Evolutionary conservation across 805 yeast species (phyloP).

Genomic region (Metschnikowia noctiluminum): DNA sequence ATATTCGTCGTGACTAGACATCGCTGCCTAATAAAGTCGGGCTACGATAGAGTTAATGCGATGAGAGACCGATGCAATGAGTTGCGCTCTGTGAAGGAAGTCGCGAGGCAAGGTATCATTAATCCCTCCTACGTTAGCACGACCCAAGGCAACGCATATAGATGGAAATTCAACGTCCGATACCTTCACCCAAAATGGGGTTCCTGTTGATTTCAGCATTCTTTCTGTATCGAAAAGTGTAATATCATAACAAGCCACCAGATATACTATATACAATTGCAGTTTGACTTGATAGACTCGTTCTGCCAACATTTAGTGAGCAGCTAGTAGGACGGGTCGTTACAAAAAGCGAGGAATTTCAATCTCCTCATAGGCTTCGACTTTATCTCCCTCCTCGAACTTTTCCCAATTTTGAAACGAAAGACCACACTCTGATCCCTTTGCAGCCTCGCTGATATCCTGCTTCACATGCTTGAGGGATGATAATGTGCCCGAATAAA

Average conservation of each 20-base stretch:
- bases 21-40: slow-evolving; percentile 4
- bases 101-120: background rate
- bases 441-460: slow-evolving; percentile 70
- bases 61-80: background rate
- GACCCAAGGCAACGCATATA: too few species aligned
- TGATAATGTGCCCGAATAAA: slow-evolving; percentile 57
- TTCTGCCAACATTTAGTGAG: background rate
- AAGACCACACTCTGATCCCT: slow-evolving; percentile 90
- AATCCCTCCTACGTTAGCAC: too few species aligned
- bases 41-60: background rate
- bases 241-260: background rate
- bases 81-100: background rate
- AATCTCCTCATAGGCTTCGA: slow-evolving; percentile 71
- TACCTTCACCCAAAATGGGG: too few species aligned
- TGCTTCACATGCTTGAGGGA: slow-evolving; percentile 81
- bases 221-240: too few species aligned
- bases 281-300: background rate
- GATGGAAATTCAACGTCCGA: too few species aligned
- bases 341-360: slow-evolving; percentile 37
- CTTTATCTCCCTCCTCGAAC: slow-evolving; percentile 70
- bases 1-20: slow-evolving; percentile 45
- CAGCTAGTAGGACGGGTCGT: background rate
- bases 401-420: slow-evolving; percentile 64
- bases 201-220: too few species aligned
- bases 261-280: slow-evolving; percentile 1